These are phyloP conservation scores for Corinectria fuckeliana DNA, from an alignment of 2,329 filamentous ascomycete genomes.

Conservation along the genomic window DNA sequence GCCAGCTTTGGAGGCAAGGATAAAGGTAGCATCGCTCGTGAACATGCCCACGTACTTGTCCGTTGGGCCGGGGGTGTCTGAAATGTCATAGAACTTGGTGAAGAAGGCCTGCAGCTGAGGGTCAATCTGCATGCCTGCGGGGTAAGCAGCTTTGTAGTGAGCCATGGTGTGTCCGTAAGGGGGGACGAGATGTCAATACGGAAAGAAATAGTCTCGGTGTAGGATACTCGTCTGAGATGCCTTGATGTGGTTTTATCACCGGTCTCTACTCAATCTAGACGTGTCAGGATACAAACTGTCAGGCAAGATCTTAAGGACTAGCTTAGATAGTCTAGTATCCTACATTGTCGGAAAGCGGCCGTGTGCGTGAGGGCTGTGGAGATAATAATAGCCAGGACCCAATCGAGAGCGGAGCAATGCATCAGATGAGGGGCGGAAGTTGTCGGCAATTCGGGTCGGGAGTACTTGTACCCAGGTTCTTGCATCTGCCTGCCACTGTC, in stretches of 20 bases:
- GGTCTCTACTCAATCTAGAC: background rate
- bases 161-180: background rate
- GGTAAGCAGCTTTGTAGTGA: conserved; percentile 7
- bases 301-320: background rate
- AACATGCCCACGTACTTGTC: conserved; percentile 40
- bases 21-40: conserved; percentile 39
- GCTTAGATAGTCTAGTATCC: background rate
- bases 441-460: conserved; percentile 6
- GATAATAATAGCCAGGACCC: background rate
- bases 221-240: background rate
- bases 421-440: background rate
- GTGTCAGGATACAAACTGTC: background rate
- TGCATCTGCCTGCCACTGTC: background rate
- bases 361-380: background rate
- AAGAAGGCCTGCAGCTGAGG: conserved; percentile 37
- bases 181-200: background rate
- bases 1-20: conserved; percentile 38
- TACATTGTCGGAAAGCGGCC: conserved; percentile 16
- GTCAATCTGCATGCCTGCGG: conserved; percentile 20
- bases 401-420: background rate
- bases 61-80: conserved; percentile 40
- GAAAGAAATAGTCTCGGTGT: background rate
- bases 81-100: conserved; percentile 39
- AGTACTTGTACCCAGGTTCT: conserved; percentile 7
- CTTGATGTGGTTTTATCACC: background rate